phyloP scores from a whole-genome alignment of 495 filamentous ascomycete species.

The Neurospora pannonica region DNA sequence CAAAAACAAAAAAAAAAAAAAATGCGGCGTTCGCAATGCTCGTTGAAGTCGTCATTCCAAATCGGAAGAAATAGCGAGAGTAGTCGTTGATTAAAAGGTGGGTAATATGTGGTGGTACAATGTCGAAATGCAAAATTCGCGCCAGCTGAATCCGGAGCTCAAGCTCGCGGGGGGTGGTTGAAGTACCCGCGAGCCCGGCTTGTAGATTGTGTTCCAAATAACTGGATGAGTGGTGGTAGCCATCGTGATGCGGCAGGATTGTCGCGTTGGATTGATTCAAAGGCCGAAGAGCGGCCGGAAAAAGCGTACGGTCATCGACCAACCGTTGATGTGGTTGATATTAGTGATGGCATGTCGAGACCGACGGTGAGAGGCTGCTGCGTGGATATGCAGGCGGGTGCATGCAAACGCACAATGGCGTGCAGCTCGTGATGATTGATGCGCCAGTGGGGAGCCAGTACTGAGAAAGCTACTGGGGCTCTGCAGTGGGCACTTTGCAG shows the following conservation, averaged over 20 bases:
- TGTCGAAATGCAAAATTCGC: neutral
- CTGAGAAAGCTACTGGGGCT: conserved; percentile 5
- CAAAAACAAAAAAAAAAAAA: neutral
- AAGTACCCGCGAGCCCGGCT: neutral
- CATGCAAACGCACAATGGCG: conserved; percentile 11
- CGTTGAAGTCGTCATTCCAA: conserved; percentile 12
- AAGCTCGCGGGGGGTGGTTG: neutral
- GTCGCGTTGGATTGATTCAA: neutral
- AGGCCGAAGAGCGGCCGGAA: neutral
- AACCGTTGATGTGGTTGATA: neutral
- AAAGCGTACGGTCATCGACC: neutral
- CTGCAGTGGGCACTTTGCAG: conserved; percentile 6
- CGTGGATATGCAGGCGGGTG: conserved; percentile 2
- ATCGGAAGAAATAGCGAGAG: conserved; percentile 3
- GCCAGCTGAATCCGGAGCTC: neutral
- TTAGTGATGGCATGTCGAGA: conserved; percentile 2
- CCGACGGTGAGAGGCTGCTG: conserved; percentile 5
- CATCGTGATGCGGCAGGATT: neutral
- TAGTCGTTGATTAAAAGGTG: conserved; percentile 21
- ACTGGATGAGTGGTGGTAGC: neutral
- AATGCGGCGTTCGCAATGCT: conserved; percentile 7
- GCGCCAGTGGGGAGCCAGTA: conserved; percentile 8
- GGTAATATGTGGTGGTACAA: conserved; percentile 23
- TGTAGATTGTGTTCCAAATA: neutral
- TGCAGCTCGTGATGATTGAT: conserved; percentile 10